Evolutionary conservation across 441 rosid genomes (phyloP), one percentile per base, ranked within the genome.

Genomic region (Rhodomyrtus psidioides): DNA sequence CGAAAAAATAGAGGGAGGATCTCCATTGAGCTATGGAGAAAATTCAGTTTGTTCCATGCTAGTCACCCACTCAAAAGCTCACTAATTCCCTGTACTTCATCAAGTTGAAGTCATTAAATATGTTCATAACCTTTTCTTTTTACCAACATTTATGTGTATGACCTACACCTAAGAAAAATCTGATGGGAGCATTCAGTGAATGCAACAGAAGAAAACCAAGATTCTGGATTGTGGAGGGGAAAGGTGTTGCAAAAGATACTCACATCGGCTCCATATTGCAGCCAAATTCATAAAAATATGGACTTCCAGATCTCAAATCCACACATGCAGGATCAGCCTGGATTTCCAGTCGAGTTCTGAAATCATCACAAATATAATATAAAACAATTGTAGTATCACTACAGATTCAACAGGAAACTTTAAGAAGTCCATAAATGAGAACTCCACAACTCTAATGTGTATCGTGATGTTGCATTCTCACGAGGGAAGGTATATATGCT

Each of bases 281-380:
- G 83, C 97, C 99, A 82, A 96, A 93, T 87, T 96, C 97, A 57
- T 96, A 96, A 87, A 96, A 97, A 83, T 93, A 93, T 12, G 88
- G 93, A 87, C 95, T 93, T 1, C 95, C 94, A 23, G 97, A 94
- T 92, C 90, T 92, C 84, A 97, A 93, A 93, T 97, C 97, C 62
- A 95, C 98, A 84, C 92, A 93, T 28, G 95, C 95, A 74, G 98
- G 98, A 89, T 97, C 99, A 28, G 95, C 98, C 89, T 96, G 98
- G 84, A 97, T 90, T 91, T 97, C 99, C 62, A 93, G 86, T 90
- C 96, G 91, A 85, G 96, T 94, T 90, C 98, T 97, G 93, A 82
- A 55, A 70, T 82, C 46, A 55, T 28, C 28, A 16, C 76, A 70
- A 85, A 83, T 23, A 83, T 49, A 60, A 21, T 82, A 60, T 19